phyloP scores from a whole-genome alignment of 2,329 filamentous ascomycete genomes.

The Neofusicoccum umdonicola region DNA sequence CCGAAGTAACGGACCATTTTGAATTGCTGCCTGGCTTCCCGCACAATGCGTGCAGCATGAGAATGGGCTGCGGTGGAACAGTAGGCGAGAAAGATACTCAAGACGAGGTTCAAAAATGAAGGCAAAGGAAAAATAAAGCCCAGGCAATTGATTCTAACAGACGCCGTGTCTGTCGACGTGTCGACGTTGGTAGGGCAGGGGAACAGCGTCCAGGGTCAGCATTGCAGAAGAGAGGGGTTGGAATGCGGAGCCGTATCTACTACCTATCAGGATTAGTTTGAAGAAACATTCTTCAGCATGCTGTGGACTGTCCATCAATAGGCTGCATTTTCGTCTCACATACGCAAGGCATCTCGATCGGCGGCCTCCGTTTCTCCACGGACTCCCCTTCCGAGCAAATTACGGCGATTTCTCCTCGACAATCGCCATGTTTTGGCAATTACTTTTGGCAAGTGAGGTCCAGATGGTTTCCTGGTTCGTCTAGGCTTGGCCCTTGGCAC shows the following conservation, averaged over 20 bases:
- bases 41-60: neutral
- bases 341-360: neutral
- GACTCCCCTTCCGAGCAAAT: neutral
- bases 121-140: neutral
- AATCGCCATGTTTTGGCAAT: neutral
- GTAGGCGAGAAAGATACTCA: neutral
- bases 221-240: neutral
- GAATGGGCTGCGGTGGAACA: neutral
- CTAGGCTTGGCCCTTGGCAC: neutral
- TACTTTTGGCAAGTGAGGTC: neutral
- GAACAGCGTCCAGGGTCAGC: neutral
- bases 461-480: slow-evolving; percentile 3
- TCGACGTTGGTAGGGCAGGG: too few relatives aligned
- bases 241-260: neutral
- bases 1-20: neutral
- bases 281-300: slow-evolving; percentile 3
- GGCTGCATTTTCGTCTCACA: neutral
- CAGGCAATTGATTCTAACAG: neutral
- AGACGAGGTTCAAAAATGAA: neutral
- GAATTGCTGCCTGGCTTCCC: neutral
- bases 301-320: neutral
- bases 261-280: neutral
- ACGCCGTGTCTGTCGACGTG: neutral
- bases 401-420: neutral
- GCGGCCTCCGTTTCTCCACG: neutral